Conservation (phyloP, 495 filamentous ascomycete genomes). For the Cenococcum geophilum region DNA sequence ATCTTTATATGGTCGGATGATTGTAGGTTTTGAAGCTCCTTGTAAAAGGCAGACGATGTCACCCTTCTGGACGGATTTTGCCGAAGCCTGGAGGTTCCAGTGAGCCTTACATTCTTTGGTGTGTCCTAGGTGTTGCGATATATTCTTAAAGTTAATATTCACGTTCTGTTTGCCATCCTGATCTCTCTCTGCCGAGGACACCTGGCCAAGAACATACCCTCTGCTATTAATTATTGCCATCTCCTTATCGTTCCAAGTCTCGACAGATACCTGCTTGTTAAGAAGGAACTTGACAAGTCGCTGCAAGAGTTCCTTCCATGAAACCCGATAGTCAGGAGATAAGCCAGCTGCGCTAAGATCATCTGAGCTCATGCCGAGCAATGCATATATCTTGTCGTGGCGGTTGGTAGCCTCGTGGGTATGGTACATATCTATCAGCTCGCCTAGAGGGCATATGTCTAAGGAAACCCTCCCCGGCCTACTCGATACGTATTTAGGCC, state of each 20-base stretch:
- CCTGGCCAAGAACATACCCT: not conserved
- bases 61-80: too few relatives aligned
- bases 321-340: constrained; percentile 23
- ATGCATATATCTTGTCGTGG: constrained; percentile 39
- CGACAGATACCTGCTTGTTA: not conserved
- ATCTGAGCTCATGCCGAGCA: constrained; percentile 36
- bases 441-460: not conserved
- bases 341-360: constrained; percentile 14
- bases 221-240: not conserved
- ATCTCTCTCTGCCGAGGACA: not conserved
- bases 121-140: too few relatives aligned
- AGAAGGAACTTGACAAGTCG: not conserved
- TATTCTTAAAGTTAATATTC: too few relatives aligned
- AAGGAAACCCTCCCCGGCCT: too few relatives aligned
- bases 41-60: too few relatives aligned
- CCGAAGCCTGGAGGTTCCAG: too few relatives aligned
- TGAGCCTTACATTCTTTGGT: too few relatives aligned
- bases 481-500: too few relatives aligned
- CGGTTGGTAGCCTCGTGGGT: not conserved
- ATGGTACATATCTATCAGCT: constrained; percentile 1
- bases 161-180: too few relatives aligned
- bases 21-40: too few relatives aligned
- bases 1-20: too few relatives aligned
- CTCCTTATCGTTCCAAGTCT: not conserved
- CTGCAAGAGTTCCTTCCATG: not conserved